Percentiles rank a stretch among this genome's conserved stretches.
These are phyloP conservation scores for Cercospora sp. DNA, from an alignment of 2,329 filamentous ascomycete species.

Conservation along the genomic window DNA sequence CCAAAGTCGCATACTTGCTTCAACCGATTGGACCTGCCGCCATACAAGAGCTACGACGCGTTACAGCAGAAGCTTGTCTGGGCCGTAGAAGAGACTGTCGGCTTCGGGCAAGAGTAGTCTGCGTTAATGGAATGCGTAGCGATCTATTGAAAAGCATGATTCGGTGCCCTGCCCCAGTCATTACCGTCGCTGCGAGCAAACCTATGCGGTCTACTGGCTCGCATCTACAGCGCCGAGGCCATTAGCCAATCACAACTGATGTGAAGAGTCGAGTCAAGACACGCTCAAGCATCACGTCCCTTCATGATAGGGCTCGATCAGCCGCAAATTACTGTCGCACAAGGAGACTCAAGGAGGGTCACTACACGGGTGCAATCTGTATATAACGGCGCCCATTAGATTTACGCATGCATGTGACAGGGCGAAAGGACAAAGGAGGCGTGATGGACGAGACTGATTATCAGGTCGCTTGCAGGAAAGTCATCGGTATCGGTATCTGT, in stretches of 20 bases:
- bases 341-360: neutral
- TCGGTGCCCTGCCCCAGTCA: neutral
- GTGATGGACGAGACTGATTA: neutral
- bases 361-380: constrained; percentile 7
- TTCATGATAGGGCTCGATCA: neutral
- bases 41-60: constrained; percentile 84
- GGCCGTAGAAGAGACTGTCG: constrained; percentile 97
- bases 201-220: neutral
- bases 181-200: neutral
- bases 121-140: neutral
- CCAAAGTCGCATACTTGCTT: constrained; percentile 99
- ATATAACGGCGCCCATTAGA: constrained; percentile 4
- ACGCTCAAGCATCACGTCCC: neutral
- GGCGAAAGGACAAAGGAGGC: neutral
- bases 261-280: neutral
- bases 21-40: constrained; percentile 92
- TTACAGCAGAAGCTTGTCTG: constrained; percentile 90
- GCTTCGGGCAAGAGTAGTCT: constrained; percentile 92
- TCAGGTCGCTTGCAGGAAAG: neutral
- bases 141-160: neutral
- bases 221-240: neutral
- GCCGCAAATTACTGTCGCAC: neutral
- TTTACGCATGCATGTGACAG: constrained; percentile 4
- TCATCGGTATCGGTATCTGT: constrained; percentile 1
- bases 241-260: neutral